Conservation (phyloP, 768 basidiomycete genomes). For the Kwoniella europaea region DNA sequence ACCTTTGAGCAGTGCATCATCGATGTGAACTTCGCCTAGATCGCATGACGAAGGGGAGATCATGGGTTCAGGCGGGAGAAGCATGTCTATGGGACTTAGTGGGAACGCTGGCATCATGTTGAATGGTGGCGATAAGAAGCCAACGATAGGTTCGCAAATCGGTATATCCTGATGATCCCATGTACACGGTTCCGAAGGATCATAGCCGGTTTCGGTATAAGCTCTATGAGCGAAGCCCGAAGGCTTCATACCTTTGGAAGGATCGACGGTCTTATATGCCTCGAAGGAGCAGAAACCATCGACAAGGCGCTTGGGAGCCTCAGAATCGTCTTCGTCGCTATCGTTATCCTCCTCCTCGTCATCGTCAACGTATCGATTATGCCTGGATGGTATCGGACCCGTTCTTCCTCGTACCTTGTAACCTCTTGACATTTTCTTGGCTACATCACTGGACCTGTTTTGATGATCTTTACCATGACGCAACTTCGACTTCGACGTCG, state of each 20-base stretch:
- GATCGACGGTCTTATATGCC: background rate
- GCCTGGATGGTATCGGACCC: background rate
- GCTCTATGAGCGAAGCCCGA: background rate
- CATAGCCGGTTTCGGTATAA: background rate
- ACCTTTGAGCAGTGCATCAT: constrained; percentile 5
- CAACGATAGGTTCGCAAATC: background rate
- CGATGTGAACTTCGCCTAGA: constrained; percentile 3
- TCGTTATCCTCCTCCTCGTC: background rate
- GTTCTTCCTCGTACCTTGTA: background rate
- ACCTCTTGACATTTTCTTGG: background rate
- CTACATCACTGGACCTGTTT: background rate
- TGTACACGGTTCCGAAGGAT: background rate
- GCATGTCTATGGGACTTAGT: background rate
- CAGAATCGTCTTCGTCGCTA: background rate
- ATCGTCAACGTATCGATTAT: background rate
- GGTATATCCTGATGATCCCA: constrained; percentile 2
- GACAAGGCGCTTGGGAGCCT: background rate
- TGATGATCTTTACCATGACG: no score
- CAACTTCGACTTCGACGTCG: background rate
- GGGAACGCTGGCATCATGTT: background rate
- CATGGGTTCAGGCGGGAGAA: background rate
- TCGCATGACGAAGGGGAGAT: background rate
- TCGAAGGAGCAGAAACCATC: background rate
- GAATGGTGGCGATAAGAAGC: background rate
- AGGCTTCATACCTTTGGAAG: background rate